phyloP scores from a whole-genome alignment of 768 basidiomycete genomes.

The Podaxis pistillaris region DNA sequence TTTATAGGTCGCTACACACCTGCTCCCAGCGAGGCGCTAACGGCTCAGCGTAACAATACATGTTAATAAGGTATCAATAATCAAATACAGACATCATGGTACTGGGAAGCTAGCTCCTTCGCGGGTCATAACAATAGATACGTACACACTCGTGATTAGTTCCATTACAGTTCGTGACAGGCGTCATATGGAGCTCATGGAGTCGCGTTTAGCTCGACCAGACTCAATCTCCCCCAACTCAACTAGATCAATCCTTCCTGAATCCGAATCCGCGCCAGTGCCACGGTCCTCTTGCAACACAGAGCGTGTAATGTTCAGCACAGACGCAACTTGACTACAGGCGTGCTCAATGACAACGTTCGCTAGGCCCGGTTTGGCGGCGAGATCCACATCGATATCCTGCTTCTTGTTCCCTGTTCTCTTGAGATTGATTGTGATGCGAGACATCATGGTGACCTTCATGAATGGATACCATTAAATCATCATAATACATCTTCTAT shows the following conservation, averaged over 20 bases:
- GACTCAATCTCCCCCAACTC: neutral
- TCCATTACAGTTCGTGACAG: neutral
- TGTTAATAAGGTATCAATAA: too few species aligned
- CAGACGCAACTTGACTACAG: neutral
- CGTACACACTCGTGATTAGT: neutral
- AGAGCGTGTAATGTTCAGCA: neutral
- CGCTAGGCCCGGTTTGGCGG: neutral
- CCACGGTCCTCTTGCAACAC: neutral
- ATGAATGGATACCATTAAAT: neutral
- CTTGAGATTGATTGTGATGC: conserved; percentile 62
- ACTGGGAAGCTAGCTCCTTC: neutral
- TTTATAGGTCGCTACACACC: too few species aligned
- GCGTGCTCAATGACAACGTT: neutral
- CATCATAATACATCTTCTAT: neutral
- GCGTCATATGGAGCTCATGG: neutral
- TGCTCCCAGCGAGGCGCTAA: too few species aligned
- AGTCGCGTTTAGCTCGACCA: neutral
- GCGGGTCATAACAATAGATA: neutral
- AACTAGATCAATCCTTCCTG: neutral
- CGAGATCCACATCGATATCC: conserved; percentile 5
- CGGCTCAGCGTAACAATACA: too few species aligned
- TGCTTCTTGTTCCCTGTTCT: conserved; percentile 32
- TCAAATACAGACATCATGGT: neutral
- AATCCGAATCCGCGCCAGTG: neutral
- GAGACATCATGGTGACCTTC: conserved; percentile 65